These are phyloP conservation scores for Fusarium marasasianum DNA, from an alignment of 2,329 filamentous ascomycete species.

Conservation along the genomic window DNA sequence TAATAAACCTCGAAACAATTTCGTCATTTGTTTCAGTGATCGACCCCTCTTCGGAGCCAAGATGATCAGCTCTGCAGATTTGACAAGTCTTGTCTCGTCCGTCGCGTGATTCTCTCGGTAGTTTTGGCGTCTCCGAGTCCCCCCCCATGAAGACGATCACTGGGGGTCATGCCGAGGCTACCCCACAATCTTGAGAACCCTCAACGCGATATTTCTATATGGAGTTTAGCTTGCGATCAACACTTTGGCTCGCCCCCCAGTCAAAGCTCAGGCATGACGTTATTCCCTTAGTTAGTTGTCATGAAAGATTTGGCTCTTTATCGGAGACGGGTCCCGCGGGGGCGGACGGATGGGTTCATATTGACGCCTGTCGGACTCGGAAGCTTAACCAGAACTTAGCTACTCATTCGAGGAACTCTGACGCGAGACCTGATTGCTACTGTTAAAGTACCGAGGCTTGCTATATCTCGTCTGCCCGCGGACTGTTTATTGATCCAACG, in stretches of 20 bases:
- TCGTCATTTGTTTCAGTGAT: background rate
- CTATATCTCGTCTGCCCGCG: background rate
- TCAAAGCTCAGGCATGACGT: background rate
- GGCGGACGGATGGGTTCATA: background rate
- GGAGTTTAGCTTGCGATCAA: constrained; percentile 33
- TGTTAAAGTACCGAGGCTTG: background rate
- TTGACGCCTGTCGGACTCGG: background rate
- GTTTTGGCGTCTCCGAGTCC: background rate
- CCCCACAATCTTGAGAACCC: constrained; percentile 11
- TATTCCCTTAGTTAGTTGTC: background rate
- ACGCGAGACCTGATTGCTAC: background rate
- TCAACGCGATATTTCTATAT: background rate
- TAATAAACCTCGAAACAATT: background rate
- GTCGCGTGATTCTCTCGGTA: constrained; percentile 10
- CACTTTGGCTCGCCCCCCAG: background rate
- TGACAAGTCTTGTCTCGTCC: background rate
- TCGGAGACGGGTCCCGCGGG: background rate
- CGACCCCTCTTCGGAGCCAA: background rate
- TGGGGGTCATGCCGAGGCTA: background rate
- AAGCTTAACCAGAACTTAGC: constrained; percentile 20
- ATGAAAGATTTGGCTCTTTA: background rate
- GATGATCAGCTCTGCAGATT: background rate
- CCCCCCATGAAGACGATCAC: background rate
- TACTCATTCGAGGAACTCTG: background rate
- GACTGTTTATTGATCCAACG: background rate